These are phyloP conservation scores for Russula olivacea DNA, from an alignment of 768 basidiomycete genomes.

Conservation along the genomic window DNA sequence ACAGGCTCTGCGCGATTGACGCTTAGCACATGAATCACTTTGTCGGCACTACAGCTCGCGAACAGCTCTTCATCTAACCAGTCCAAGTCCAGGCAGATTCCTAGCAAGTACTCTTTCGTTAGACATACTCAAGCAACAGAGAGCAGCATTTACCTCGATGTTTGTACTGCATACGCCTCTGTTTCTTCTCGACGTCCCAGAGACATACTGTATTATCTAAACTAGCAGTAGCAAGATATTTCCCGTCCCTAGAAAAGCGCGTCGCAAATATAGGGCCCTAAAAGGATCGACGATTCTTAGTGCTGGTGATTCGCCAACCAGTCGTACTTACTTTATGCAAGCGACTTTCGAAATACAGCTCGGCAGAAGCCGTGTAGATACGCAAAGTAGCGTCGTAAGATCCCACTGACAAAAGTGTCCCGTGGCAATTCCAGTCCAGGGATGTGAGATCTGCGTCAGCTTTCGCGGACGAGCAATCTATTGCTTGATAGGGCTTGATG, in stretches of 20 bases:
- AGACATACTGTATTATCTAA: slow-evolving; percentile 71
- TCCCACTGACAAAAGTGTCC: slow-evolving; percentile 67
- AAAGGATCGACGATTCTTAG: neutral
- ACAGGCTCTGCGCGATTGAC: slow-evolving; percentile 49
- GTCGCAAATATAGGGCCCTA: slow-evolving; percentile 79
- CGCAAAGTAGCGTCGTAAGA: slow-evolving; percentile 72
- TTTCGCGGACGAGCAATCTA: slow-evolving; percentile 46
- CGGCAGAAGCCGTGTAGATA: slow-evolving; percentile 56
- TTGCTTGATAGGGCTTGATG: slow-evolving; percentile 35
- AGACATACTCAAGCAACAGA: neutral
- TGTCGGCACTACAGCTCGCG: slow-evolving; percentile 69
- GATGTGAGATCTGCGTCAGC: slow-evolving; percentile 63
- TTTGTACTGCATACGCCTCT: slow-evolving; percentile 55
- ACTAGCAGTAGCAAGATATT: slow-evolving; percentile 71
- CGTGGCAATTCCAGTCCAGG: slow-evolving; percentile 71
- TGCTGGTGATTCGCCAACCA: neutral
- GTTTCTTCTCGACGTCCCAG: slow-evolving; percentile 66
- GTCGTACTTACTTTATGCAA: slow-evolving; percentile 54
- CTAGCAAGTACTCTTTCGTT: slow-evolving; percentile 32
- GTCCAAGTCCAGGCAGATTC: slow-evolving; percentile 75
- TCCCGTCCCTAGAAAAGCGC: slow-evolving; percentile 67
- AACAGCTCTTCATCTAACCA: slow-evolving; percentile 71
- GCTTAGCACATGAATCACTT: slow-evolving; percentile 53
- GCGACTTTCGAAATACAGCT: slow-evolving; percentile 53
- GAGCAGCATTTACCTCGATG: slow-evolving; percentile 50